These are phyloP conservation scores for Bruguiera parviflora DNA, from an alignment of 345 rosid species.

Conservation along the genomic window DNA sequence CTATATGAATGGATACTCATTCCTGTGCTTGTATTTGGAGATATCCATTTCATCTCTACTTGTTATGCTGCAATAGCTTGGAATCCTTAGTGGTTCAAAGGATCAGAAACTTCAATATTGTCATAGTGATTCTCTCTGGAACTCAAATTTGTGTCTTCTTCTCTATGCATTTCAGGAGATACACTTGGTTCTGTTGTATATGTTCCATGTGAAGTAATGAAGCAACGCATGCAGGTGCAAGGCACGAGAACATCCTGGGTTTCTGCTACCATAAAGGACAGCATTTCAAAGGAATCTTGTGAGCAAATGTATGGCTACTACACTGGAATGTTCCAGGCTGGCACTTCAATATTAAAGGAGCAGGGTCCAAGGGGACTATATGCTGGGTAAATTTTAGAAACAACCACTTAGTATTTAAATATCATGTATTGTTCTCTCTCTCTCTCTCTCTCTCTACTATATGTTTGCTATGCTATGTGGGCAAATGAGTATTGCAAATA, in stretches of 20 bases:
- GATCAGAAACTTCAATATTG: not conserved
- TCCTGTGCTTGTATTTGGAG: not conserved
- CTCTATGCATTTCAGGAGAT: slow-evolving; percentile 61
- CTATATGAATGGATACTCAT: not conserved
- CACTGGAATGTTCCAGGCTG: slow-evolving; percentile 86
- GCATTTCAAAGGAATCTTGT: slow-evolving; percentile 39
- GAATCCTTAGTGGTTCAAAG: not conserved
- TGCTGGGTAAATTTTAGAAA: slow-evolving; percentile 60
- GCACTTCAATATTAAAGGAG: slow-evolving; percentile 73
- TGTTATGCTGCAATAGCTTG: slow-evolving; percentile 1
- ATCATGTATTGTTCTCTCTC: not conserved
- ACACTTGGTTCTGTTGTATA: slow-evolving; percentile 87
- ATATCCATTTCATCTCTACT: not conserved
- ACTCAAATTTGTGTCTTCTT: slow-evolving; percentile 30
- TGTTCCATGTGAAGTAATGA: slow-evolving; percentile 96
- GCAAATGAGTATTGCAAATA: too few relatives aligned
- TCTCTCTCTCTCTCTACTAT: not conserved
- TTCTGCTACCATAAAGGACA: slow-evolving; percentile 44
- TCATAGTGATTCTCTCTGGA: not conserved
- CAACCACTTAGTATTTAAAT: not conserved
- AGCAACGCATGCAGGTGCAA: slow-evolving; percentile 98
- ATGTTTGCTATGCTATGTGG: not conserved
- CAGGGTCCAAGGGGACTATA: slow-evolving; percentile 84
- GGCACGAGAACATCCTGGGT: slow-evolving; percentile 77
- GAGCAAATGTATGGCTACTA: slow-evolving; percentile 68